Percentiles rank a stretch among this genome's conserved stretches.
Evolutionary conservation across 805 yeast genomes (phyloP).

Genomic region (Metschnikowia chrysomelidarum): DNA sequence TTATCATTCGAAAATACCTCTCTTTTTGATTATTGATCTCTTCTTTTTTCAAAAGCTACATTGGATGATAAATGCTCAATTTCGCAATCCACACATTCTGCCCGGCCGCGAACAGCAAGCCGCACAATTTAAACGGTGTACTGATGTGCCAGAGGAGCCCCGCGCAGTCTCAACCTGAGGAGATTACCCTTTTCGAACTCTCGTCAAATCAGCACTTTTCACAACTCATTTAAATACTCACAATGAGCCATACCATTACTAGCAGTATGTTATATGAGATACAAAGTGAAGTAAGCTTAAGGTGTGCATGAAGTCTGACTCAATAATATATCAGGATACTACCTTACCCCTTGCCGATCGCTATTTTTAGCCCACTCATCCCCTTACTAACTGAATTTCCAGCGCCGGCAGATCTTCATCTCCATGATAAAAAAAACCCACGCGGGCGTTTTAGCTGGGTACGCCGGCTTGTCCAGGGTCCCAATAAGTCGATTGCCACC

Average conservation of each 20-base stretch:
- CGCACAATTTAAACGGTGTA: too few relatives aligned
- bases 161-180: slow-evolving; percentile 6
- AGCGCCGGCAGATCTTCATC: slow-evolving; percentile 11
- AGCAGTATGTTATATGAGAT: neutral
- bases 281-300: too few relatives aligned
- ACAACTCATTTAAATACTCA: too few relatives aligned
- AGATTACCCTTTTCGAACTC: too few relatives aligned
- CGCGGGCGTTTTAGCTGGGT: slow-evolving; percentile 41
- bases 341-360: neutral
- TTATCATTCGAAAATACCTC: too few relatives aligned
- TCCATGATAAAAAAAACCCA: slow-evolving; percentile 27
- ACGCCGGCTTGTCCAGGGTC: slow-evolving; percentile 40
- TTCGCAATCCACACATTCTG: too few relatives aligned
- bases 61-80: too few relatives aligned
- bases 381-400: slow-evolving; percentile 3
- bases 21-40: too few relatives aligned
- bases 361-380: neutral
- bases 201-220: too few relatives aligned
- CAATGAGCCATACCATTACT: neutral
- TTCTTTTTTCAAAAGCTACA: too few relatives aligned
- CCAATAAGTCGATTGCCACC: slow-evolving; percentile 17
- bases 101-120: too few relatives aligned
- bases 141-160: slow-evolving; percentile 6
- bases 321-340: neutral
- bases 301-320: neutral